Evolutionary conservation across 139 green algal species (phyloP).

Genomic region (Bryopsis sp.): DNA sequence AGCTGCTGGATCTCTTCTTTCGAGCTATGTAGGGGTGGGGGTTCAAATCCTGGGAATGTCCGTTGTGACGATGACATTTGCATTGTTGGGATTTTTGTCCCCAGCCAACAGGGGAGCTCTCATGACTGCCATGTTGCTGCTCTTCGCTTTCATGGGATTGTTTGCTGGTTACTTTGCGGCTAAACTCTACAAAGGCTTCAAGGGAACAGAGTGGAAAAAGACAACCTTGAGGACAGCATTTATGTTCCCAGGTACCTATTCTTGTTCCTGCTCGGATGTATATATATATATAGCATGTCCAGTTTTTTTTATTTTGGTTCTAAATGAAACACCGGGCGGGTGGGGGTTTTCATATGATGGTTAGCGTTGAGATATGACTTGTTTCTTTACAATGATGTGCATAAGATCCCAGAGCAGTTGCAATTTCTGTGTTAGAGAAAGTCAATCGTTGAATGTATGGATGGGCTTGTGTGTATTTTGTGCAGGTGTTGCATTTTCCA

Average conservation of each 20-base stretch:
- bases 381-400: too few species aligned
- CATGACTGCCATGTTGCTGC: constrained; percentile 89
- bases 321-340: too few species aligned
- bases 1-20: constrained; percentile 52
- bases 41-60: constrained; percentile 91
- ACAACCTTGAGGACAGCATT: constrained; percentile 89
- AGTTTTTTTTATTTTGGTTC: too few species aligned
- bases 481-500: constrained; percentile 62
- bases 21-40: constrained; percentile 85
- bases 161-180: constrained; percentile 89
- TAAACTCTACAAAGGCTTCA: constrained; percentile 83
- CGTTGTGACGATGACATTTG: constrained; percentile 91
- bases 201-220: constrained; percentile 80
- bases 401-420: too few species aligned
- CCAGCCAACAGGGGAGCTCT: constrained; percentile 96
- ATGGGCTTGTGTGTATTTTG: too few species aligned
- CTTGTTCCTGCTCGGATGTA: too few species aligned
- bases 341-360: too few species aligned
- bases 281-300: too few species aligned
- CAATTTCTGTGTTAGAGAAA: too few species aligned
- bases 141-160: constrained; percentile 97
- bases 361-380: too few species aligned
- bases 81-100: constrained; percentile 93
- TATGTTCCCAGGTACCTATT: constrained; percentile 71
- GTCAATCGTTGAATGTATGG: too few species aligned